Conservation (phyloP, 805 yeast genomes). For the Candida anglica region DNA sequence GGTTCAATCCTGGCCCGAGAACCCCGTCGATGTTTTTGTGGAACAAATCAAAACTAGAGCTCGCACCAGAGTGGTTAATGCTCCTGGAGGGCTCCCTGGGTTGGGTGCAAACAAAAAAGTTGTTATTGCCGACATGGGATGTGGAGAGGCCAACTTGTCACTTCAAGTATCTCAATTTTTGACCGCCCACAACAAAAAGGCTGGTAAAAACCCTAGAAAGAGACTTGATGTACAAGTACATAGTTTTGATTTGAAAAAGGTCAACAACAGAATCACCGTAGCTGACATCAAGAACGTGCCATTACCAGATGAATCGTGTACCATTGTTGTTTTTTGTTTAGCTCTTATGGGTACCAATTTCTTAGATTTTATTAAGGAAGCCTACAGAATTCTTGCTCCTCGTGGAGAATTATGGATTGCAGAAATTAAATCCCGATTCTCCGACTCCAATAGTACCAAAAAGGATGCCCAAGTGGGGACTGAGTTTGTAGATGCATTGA, state of each 20-base stretch:
- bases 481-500: constrained; percentile 78
- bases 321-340: constrained; percentile 87
- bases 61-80: constrained; percentile 66
- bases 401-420: constrained; percentile 97
- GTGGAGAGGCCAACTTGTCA: constrained; percentile 94
- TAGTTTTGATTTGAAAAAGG: constrained; percentile 87
- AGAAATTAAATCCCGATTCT: constrained; percentile 89
- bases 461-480: constrained; percentile 46
- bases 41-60: constrained; percentile 57
- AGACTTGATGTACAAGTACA: constrained; percentile 60
- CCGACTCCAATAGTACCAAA: constrained; percentile 41
- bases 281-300: constrained; percentile 95
- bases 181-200: constrained; percentile 28
- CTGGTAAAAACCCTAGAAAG: constrained; percentile 25
- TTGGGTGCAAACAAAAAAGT: constrained; percentile 49
- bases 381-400: constrained; percentile 80
- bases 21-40: constrained; percentile 91
- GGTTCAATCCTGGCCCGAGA: constrained; percentile 97
- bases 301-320: constrained; percentile 69
- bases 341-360: constrained; percentile 98
- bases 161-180: constrained; percentile 55
- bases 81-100: constrained; percentile 96
- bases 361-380: constrained; percentile 87
- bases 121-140: constrained; percentile 96
- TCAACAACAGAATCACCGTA: constrained; percentile 89